These are phyloP conservation scores for Nothophoma quercina DNA, from an alignment of 2,329 filamentous ascomycete species.

Conservation along the genomic window DNA sequence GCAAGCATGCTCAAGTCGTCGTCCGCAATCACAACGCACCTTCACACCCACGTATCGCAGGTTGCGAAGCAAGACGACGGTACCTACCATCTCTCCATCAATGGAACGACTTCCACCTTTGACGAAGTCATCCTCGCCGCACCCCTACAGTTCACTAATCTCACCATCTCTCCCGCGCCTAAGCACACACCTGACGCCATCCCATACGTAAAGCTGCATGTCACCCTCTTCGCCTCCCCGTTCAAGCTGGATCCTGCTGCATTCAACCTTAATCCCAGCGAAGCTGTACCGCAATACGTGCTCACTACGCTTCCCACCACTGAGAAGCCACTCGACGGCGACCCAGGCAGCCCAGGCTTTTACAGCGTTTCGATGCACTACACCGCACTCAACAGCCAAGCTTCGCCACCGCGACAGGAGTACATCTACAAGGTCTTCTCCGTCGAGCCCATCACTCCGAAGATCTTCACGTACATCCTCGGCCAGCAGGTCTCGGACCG, in stretches of 20 bases:
- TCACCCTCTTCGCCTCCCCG: conserved; percentile 86
- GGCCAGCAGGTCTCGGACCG: conserved; percentile 45
- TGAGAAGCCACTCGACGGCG: conserved; percentile 59
- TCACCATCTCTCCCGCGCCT: conserved; percentile 59
- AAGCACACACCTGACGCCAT: conserved; percentile 72
- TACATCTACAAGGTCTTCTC: conserved; percentile 75
- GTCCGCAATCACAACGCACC: conserved; percentile 61
- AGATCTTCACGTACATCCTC: conserved; percentile 60
- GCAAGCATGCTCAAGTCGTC: conserved; percentile 76
- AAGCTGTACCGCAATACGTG: conserved; percentile 73
- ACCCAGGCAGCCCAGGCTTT: conserved; percentile 75
- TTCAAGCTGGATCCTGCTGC: conserved; percentile 73
- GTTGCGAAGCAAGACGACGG: conserved; percentile 56
- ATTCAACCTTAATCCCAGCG: conserved; percentile 71
- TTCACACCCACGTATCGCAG: conserved; percentile 72
- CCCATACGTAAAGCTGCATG: conserved; percentile 86
- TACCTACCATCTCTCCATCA: conserved; percentile 54
- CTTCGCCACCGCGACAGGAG: conserved; percentile 49
- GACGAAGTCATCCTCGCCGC: conserved; percentile 84
- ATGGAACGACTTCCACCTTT: conserved; percentile 56
- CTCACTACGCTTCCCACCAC: conserved; percentile 79
- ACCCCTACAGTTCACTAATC: conserved; percentile 81
- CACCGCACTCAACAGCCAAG: conserved; percentile 65
- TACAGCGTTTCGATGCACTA: conserved; percentile 83
- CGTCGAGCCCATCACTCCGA: conserved; percentile 55